These are phyloP conservation scores for Populus simonii DNA, from an alignment of 345 rosid species.

Conservation along the genomic window DNA sequence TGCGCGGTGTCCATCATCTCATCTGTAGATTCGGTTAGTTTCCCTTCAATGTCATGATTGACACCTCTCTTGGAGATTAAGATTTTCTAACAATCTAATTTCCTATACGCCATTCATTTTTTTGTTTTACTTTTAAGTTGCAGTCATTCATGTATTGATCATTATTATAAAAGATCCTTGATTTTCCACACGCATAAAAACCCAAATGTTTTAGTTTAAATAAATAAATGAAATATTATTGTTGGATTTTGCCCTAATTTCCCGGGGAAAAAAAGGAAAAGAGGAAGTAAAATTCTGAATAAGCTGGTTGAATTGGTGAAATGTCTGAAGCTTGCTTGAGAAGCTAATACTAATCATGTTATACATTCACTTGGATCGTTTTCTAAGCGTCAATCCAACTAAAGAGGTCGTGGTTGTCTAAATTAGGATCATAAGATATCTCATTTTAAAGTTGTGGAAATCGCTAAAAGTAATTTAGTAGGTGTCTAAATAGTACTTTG, in stretches of 20 bases:
- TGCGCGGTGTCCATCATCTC: constrained; percentile 77
- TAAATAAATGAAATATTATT: not conserved
- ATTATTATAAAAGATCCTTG: not conserved
- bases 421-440: not conserved
- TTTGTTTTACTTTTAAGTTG: not conserved
- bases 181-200: not conserved
- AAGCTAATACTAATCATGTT: not conserved
- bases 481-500: not conserved
- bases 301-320: not conserved
- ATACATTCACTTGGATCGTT: not conserved
- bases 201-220: not conserved
- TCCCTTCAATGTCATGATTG: constrained; percentile 6
- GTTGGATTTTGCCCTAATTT: not conserved
- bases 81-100: not conserved
- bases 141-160: not conserved
- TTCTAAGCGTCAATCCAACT: not conserved
- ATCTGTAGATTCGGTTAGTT: constrained; percentile 87
- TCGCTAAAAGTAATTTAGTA: not conserved
- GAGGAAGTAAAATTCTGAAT: not conserved
- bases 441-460: not conserved
- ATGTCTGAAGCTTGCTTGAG: not conserved
- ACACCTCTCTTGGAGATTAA: constrained; percentile 1
- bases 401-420: not conserved
- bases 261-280: not conserved
- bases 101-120: not conserved